These are phyloP conservation scores for Ogataea minuta DNA, from an alignment of 805 yeast genomes.

Conservation along the genomic window DNA sequence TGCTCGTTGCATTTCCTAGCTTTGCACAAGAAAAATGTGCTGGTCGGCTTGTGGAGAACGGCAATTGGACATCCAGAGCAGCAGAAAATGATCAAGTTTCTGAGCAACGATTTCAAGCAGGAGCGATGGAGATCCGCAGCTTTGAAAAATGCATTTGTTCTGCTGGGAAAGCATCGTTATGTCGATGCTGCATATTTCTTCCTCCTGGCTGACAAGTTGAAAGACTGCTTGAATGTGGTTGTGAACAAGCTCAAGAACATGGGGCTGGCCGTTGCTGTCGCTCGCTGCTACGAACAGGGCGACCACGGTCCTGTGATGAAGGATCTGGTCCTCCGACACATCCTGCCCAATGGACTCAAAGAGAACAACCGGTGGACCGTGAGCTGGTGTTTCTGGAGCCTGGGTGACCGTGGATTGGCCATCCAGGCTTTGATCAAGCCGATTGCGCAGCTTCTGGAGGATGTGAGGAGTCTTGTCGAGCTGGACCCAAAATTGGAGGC, in stretches of 20 bases:
- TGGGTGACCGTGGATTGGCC: slow-evolving; percentile 47
- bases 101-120: slow-evolving; percentile 71
- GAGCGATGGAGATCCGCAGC: slow-evolving; percentile 88
- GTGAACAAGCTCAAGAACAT: slow-evolving; percentile 65
- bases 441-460: slow-evolving; percentile 39
- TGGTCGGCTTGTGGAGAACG: slow-evolving; percentile 82
- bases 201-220: slow-evolving; percentile 68
- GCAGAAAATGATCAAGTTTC: slow-evolving; percentile 73
- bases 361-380: slow-evolving; percentile 78
- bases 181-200: slow-evolving; percentile 89
- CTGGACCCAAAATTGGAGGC: slow-evolving; percentile 29
- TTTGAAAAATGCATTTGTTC: slow-evolving; percentile 84
- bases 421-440: slow-evolving; percentile 64
- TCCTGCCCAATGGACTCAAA: slow-evolving; percentile 56
- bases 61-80: slow-evolving; percentile 75
- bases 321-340: slow-evolving; percentile 44
- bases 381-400: slow-evolving; percentile 77
- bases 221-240: slow-evolving; percentile 76
- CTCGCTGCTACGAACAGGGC: slow-evolving; percentile 66
- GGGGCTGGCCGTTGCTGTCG: slow-evolving; percentile 75
- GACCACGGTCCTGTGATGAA: slow-evolving; percentile 55
- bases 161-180: slow-evolving; percentile 83
- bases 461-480: slow-evolving; percentile 25
- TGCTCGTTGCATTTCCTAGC: slow-evolving; percentile 79
- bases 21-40: slow-evolving; percentile 67